Conservation (phyloP, 148 eudicot species). For the Drosera capensis region DNA sequence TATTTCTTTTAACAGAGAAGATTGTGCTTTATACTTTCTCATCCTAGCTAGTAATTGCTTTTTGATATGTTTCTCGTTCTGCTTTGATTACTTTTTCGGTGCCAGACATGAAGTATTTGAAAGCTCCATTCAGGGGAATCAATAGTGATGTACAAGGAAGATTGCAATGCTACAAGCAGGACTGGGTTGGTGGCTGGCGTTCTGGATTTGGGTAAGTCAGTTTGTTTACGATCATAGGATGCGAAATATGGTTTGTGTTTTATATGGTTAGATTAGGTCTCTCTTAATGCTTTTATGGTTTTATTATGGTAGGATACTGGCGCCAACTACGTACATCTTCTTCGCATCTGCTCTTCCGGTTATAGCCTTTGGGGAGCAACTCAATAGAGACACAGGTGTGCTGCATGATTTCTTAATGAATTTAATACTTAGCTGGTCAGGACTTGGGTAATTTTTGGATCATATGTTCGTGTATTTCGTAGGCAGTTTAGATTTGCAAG, state of each 20-base stretch:
- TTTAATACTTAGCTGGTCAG: background rate
- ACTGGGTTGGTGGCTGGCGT: constrained; percentile 41
- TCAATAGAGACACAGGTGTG: constrained; percentile 44
- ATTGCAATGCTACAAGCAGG: constrained; percentile 39
- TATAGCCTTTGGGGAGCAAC: constrained; percentile 51
- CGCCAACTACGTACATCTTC: constrained; percentile 50
- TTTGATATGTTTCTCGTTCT: no score
- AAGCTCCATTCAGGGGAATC: constrained; percentile 41
- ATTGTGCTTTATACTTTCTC: no score
- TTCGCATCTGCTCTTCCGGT: constrained; percentile 65
- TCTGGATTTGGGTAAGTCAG: constrained; percentile 31
- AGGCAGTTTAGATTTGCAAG: no score
- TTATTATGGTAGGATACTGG: constrained; percentile 28
- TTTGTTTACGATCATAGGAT: background rate
- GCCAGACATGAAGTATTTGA: constrained; percentile 26
- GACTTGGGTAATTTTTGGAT: background rate
- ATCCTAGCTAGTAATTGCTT: no score
- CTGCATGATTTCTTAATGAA: no score
- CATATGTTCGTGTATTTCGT: background rate
- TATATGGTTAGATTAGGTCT: background rate
- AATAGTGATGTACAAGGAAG: constrained; percentile 34
- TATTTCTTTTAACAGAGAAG: no score
- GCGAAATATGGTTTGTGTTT: background rate
- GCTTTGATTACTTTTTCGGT: background rate
- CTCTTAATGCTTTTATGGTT: background rate